Evolutionary conservation across 2,329 filamentous ascomycete genomes (phyloP).

Genomic region (Paraphoma sp.): DNA sequence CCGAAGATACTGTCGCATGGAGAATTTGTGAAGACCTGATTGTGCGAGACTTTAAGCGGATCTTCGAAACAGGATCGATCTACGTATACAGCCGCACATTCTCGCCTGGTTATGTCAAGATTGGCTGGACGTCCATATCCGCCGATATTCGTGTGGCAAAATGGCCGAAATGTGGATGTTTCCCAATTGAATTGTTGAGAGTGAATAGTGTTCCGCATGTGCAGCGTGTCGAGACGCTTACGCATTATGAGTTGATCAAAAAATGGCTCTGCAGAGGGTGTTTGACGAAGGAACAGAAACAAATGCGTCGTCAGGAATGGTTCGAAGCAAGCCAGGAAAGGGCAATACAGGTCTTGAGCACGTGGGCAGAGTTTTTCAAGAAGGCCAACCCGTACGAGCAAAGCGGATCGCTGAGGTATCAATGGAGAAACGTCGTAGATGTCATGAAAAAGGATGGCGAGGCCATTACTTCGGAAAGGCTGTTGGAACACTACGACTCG

Average conservation of each 20-base stretch:
- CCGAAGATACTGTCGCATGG: background rate
- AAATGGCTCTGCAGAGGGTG: slow-evolving; percentile 9
- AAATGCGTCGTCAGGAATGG: slow-evolving; percentile 6
- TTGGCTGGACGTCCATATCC: background rate
- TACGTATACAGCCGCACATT: background rate
- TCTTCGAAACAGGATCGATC: background rate
- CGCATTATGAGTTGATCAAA: slow-evolving; percentile 15
- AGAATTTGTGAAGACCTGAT: background rate
- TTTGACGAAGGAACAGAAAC: background rate
- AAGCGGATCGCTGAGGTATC: background rate
- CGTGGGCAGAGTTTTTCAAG: slow-evolving; percentile 8
- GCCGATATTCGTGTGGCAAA: background rate
- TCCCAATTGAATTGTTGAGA: slow-evolving; percentile 7
- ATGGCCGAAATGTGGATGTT: slow-evolving; percentile 1
- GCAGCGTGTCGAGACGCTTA: slow-evolving; percentile 15
- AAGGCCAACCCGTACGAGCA: background rate
- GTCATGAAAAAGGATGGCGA: background rate
- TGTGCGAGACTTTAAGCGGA: background rate
- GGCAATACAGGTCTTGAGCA: slow-evolving; percentile 5
- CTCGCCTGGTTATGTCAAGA: background rate
- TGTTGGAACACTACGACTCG: background rate
- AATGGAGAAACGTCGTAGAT: background rate
- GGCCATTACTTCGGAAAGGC: background rate
- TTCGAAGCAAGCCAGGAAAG: slow-evolving; percentile 10
- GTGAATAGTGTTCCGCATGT: slow-evolving; percentile 5